A percentile compares a stretch with the other conserved stretches of the same genome.
These are phyloP conservation scores for Sanghuangporus baumii DNA, from an alignment of 1,284 basidiomycete genomes.

Conservation along the genomic window DNA sequence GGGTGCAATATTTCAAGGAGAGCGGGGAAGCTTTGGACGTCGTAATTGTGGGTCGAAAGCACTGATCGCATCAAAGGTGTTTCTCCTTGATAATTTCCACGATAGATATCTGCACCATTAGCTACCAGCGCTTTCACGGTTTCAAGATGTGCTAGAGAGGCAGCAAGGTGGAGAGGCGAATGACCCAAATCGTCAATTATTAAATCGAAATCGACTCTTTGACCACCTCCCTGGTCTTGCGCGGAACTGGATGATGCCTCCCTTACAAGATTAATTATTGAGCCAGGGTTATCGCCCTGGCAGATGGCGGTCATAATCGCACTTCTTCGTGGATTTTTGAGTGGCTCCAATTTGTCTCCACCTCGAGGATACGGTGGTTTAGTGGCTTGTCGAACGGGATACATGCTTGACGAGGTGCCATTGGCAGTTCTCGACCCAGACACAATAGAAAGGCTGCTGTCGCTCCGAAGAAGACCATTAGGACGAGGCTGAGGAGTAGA, in stretches of 20 bases:
- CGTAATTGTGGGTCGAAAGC: conserved; percentile 84
- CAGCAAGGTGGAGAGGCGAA: conserved; percentile 90
- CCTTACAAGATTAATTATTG: conserved; percentile 59
- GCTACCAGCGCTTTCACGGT: conserved; percentile 65
- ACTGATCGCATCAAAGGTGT: conserved; percentile 92
- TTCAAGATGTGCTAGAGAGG: conserved; percentile 72
- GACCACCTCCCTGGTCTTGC: conserved; percentile 16
- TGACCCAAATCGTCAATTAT: conserved; percentile 94
- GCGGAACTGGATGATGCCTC: conserved; percentile 46
- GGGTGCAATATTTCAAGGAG: conserved; percentile 62
- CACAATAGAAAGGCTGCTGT: conserved; percentile 18
- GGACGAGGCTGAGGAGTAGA: conserved; percentile 20
- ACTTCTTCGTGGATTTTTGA: conserved; percentile 56
- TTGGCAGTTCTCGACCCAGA: conserved; percentile 27
- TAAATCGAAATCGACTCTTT: conserved; percentile 62
- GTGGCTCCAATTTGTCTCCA: conserved; percentile 49
- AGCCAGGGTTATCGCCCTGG: conserved; percentile 57
- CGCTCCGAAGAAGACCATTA: conserved; percentile 22
- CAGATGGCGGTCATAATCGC: conserved; percentile 61
- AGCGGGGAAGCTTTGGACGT: conserved; percentile 68
- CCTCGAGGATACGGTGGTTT: conserved; percentile 58
- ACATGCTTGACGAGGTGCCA: conserved; percentile 32
- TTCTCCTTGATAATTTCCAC: conserved; percentile 92
- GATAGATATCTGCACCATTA: conserved; percentile 78
- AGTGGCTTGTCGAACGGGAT: conserved; percentile 57